phyloP scores from a whole-genome alignment of 139 green algal genomes.

The Auxenochlorella pyrenoidosa region DNA sequence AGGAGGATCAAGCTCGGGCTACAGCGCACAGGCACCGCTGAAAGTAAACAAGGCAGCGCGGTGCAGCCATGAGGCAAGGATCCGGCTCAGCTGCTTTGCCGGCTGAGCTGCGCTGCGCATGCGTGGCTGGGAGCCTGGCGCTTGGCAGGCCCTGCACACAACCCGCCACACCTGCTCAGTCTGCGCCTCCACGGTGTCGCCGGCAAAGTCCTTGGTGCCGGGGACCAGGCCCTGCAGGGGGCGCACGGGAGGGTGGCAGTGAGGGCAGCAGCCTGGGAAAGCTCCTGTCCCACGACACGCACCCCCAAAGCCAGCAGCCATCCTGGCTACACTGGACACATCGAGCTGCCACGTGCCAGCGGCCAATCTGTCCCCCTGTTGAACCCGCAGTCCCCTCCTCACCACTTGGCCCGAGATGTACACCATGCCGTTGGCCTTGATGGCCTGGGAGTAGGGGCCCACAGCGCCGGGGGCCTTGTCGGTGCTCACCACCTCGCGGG shows the following conservation, averaged over 20 bases:
- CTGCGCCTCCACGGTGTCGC: slow-evolving; percentile 78
- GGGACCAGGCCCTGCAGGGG: slow-evolving; percentile 30
- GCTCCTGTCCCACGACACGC: no score
- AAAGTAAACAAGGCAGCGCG: no score
- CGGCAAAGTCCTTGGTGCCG: slow-evolving; percentile 88
- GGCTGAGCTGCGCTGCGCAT: background rate
- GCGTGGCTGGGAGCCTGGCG: background rate
- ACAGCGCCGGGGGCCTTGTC: slow-evolving; percentile 90
- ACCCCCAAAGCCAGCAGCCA: no score
- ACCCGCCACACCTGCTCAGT: slow-evolving; percentile 63
- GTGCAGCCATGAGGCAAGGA: no score
- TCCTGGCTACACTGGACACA: no score
- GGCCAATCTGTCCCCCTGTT: no score
- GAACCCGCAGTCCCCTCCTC: background rate
- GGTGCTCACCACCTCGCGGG: slow-evolving; percentile 65
- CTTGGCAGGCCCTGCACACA: no score
- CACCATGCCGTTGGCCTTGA: slow-evolving; percentile 85
- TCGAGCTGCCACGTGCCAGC: no score
- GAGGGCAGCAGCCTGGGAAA: no score
- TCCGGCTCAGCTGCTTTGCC: no score
- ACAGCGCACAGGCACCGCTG: no score
- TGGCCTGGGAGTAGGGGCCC: slow-evolving; percentile 93
- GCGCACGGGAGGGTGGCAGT: background rate
- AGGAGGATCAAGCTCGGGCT: no score
- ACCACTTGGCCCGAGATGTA: slow-evolving; percentile 92